Base-by-base conservation (phyloP, 2,329 filamentous ascomycete genomes). In the Leptographium lundbergii region DNA sequence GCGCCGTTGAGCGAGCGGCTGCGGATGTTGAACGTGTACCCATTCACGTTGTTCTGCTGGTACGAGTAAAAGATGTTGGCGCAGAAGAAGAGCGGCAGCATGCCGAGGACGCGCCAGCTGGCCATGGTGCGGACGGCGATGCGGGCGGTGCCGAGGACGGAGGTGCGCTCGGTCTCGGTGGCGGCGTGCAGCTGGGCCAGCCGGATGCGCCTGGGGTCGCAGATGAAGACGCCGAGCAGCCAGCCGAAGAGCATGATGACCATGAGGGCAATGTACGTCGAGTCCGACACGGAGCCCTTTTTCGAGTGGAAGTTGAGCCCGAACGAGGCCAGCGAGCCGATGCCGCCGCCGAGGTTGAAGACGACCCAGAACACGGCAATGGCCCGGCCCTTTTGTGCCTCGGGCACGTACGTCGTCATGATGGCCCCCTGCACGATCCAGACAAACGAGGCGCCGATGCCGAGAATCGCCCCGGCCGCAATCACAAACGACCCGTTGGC, bases 81-180 rank as follows among this genome's bases (percentile, higher is more conserved):
- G 55, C 84, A 81, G 69, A 87, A 80, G 74, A 91, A 91, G 84
- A 90, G 88, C 66, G 87, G 88, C 74, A 90, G 91, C 25, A 92
- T 73, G 62, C 71, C 75, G 9, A 74, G 64, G 0, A 79, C 73
- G 25, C 74, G 71, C 75, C 75, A 77, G 56, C 74, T 70, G 60
- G 67, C 69, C 45, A 76, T 64, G 2, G 70, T 73, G 59, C 65
- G 67, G 1, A 73, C 56, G 2, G 74, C 69, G 36, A 72, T 71
- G 52, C 69, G 68, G 62, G 72, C 64, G 39, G 70, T 66, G 24
- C 70, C 70, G 51, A 67, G 63, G 42, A 70, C 61, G 80, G 67
- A 79, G 80, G 59, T 76, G 72, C 63, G 74, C 62, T 74, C 71
- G 5, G 67, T 72, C 59, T 73, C 69, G 19, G 71, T 67, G 1